phyloP scores from a whole-genome alignment of 2,329 filamentous ascomycete genomes.

The Calcarisporium arbuscula region DNA sequence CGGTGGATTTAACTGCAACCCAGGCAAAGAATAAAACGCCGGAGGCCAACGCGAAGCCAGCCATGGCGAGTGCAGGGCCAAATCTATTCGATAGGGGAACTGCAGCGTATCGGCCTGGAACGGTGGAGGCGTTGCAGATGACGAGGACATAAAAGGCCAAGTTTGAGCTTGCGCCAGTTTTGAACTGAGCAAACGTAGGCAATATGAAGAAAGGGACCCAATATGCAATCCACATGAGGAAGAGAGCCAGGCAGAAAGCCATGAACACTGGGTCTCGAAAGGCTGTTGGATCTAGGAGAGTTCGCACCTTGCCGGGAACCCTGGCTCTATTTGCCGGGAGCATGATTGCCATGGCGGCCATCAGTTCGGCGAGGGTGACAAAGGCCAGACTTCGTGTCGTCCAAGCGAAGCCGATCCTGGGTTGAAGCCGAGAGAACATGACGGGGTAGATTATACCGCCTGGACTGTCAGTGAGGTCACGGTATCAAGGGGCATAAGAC shows the following conservation, averaged over 20 bases:
- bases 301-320: constrained; percentile 28
- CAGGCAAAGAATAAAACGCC: too few species aligned
- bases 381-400: constrained; percentile 23
- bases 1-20: too few species aligned
- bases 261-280: constrained; percentile 34
- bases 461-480: too few species aligned
- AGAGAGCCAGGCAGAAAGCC: constrained; percentile 25
- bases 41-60: too few species aligned
- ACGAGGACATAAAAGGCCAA: constrained; percentile 37
- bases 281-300: constrained; percentile 35
- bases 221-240: constrained; percentile 28
- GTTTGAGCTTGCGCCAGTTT: too few species aligned
- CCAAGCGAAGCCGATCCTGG: constrained; percentile 26
- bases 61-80: too few species aligned
- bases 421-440: constrained; percentile 25
- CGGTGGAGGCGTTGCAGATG: constrained; percentile 40
- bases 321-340: too few species aligned
- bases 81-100: constrained; percentile 26
- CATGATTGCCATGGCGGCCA: too few species aligned
- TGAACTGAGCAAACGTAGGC: too few species aligned
- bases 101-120: constrained; percentile 38
- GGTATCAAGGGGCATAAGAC: too few species aligned
- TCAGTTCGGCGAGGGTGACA: constrained; percentile 18
- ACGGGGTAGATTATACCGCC: constrained; percentile 31
- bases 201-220: constrained; percentile 42